Evolutionary conservation across 805 yeast species (phyloP), one percentile per base, ranked within the genome.

Genomic region (Metschnikowia amazonensis): DNA sequence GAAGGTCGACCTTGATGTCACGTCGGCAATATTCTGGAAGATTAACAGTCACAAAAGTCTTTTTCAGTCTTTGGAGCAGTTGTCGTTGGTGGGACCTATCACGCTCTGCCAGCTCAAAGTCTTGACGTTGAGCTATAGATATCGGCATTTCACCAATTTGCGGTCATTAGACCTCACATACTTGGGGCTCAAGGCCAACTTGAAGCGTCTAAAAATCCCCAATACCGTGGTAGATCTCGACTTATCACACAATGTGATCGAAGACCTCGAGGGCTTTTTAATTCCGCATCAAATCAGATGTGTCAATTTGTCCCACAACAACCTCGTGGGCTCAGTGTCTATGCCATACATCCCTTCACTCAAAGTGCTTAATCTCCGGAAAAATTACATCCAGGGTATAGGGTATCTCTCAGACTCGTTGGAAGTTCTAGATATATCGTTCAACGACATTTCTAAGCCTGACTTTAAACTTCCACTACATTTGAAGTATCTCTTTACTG

Each of bases 271-370:
- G 10, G 41, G 41, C 3, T 23, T 18, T 13, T 18, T 11, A 7
- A 16, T 47, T n/a, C 48, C 50, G 2, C 36, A 21, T 7, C 32
- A 21, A n/a, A 24, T 47, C 24, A 21, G 23, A 11, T 18, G 30
- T 11, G 42, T 47, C 23, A 46, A 47, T 23, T 23, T 47, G 13
- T 47, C 50, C 20, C 25, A 35, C 25, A 47, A 47, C 23, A 27
- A 24, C 33, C 21, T 47, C 10, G 24, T 21, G n/a, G 45, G 42
- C 16, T 3, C 21, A 11, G 43, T 41, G 9, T 41, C 43, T n/a
- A 41, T 32, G 30, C 42, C 44, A 10, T 25, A 17, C 33, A 41
- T 33, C 18, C 14, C 36, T 5, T 24, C 42, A 10, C 44, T 47
- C 25, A 36, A 35, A 17, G 32, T 27, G 34, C 42, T 47, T 21